phyloP scores from a whole-genome alignment of 2,329 filamentous ascomycete genomes.

The Colletotrichum sp. region DNA sequence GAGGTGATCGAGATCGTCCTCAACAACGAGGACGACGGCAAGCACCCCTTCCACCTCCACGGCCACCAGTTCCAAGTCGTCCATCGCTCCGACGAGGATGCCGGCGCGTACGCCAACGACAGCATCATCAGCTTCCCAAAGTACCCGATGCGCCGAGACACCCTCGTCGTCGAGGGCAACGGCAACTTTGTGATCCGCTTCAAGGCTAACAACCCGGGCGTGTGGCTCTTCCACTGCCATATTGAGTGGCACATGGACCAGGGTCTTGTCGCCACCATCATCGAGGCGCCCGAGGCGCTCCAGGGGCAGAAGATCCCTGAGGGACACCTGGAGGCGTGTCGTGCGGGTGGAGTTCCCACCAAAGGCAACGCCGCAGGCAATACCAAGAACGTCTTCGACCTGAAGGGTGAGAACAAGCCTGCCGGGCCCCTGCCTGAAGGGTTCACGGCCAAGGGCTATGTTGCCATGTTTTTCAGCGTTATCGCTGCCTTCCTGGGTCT shows the following conservation, averaged over 20 bases:
- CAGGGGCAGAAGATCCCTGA: conserved; percentile 37
- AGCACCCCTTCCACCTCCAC: conserved; percentile 70
- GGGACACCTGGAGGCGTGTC: conserved; percentile 47
- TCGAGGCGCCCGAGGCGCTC: conserved; percentile 42
- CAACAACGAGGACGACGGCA: conserved; percentile 62
- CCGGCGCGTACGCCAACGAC: conserved; percentile 39
- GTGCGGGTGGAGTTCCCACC: conserved; percentile 43
- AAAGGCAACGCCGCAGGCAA: conserved; percentile 67
- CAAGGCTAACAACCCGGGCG: conserved; percentile 48
- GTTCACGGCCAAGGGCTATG: conserved; percentile 23
- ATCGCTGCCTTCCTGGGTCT: conserved; percentile 20
- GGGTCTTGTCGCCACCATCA: conserved; percentile 47
- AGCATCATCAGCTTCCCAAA: conserved; percentile 38
- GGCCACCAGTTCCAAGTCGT: conserved; percentile 63
- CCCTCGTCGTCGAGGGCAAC: conserved; percentile 48
- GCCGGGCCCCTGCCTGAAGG: conserved; percentile 17
- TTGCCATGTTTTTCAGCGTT: conserved; percentile 22
- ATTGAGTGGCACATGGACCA: conserved; percentile 60
- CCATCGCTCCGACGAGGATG: conserved; percentile 21
- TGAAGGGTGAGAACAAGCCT: conserved; percentile 33
- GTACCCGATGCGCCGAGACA: conserved; percentile 54
- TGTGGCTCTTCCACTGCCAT: conserved; percentile 56
- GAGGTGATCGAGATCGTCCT: conserved; percentile 61
- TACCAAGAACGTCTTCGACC: conserved; percentile 54
- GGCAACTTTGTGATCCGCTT: conserved; percentile 53